Percentiles rank a stretch among this genome's conserved stretches.
Evolutionary conservation across 140 eudicot species (phyloP).

Genomic region (Cichorium intybus): DNA sequence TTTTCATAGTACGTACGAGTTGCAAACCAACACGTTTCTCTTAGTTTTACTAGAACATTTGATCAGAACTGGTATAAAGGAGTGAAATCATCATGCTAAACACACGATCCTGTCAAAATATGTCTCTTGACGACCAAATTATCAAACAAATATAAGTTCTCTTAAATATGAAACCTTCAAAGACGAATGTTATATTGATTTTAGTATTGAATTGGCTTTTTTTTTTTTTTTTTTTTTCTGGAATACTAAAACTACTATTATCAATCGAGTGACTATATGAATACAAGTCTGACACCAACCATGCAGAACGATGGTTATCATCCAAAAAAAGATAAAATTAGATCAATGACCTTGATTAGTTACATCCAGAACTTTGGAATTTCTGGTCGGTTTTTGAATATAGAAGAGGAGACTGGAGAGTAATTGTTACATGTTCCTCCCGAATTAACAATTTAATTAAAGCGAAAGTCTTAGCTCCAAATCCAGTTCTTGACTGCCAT

Average conservation of each 20-base stretch:
- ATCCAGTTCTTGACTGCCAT: constrained; percentile 70
- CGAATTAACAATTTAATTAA: constrained; percentile 20
- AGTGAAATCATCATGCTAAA: no score
- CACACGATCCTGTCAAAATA: no score
- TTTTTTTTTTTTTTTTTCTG: neutral
- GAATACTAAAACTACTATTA: neutral
- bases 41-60: no score
- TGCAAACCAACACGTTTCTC: no score
- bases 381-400: constrained; percentile 6
- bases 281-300: neutral
- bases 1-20: no score
- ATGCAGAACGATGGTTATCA: neutral
- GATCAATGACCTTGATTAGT: constrained; percentile 5
- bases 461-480: constrained; percentile 75
- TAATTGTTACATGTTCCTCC: constrained; percentile 13
- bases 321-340: neutral
- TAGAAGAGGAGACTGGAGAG: neutral
- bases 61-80: no score
- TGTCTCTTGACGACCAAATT: no score
- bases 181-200: no score
- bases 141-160: no score
- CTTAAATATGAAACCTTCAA: no score
- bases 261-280: neutral
- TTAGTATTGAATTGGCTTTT: neutral
- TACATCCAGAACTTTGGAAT: constrained; percentile 4